These are phyloP conservation scores for Kurtzmaniella quercitrusa DNA, from an alignment of 1,139 yeast genomes.

Conservation along the genomic window DNA sequence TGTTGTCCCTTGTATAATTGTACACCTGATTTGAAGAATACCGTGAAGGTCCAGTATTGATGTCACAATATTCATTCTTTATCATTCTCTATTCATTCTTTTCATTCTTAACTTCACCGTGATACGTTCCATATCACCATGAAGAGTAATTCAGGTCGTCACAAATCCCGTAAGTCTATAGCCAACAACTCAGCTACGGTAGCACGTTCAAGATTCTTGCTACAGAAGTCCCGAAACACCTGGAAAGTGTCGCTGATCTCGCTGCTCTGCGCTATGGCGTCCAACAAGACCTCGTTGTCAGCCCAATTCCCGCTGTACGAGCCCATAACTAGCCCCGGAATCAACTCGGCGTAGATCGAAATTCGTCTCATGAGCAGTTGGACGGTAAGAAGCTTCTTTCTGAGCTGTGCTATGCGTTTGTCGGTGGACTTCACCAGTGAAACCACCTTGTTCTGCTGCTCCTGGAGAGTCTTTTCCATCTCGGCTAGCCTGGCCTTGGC, in stretches of 20 bases:
- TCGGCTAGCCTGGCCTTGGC: not conserved
- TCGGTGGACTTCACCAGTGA: constrained; percentile 6
- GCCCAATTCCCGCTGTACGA: constrained; percentile 20
- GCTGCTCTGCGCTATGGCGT: constrained; percentile 25
- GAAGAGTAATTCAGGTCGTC: not conserved
- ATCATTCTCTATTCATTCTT: no score
- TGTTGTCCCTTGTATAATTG: no score
- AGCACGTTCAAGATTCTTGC: not conserved
- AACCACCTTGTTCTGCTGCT: constrained; percentile 1
- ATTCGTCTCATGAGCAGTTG: constrained; percentile 5
- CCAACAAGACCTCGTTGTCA: constrained; percentile 18
- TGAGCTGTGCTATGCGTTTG: constrained; percentile 7
- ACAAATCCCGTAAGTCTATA: not conserved
- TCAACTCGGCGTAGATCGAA: constrained; percentile 9
- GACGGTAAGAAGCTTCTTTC: not conserved
- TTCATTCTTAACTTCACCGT: no score
- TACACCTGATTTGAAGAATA: no score
- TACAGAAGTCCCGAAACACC: not conserved
- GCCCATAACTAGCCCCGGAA: constrained; percentile 26
- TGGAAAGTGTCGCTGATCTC: constrained; percentile 8
- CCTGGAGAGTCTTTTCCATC: not conserved
- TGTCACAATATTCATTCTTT: no score
- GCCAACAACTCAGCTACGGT: not conserved
- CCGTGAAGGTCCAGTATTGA: no score
- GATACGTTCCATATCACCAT: not conserved